Conservation (phyloP, 495 filamentous ascomycete species). For the Aspergillus steynii region DNA sequence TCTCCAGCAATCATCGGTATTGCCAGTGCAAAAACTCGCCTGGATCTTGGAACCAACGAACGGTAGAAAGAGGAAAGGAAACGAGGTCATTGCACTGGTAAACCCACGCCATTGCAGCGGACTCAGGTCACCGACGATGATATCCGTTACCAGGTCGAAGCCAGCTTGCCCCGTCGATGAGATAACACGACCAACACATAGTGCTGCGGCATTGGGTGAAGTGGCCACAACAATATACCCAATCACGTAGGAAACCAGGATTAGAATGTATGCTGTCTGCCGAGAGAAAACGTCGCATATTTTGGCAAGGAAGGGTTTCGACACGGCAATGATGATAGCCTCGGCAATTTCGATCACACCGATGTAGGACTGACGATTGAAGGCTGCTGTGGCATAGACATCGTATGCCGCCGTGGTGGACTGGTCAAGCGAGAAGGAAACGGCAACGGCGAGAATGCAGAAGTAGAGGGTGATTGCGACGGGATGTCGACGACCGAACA, state of each 20-base stretch:
- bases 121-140: conserved; percentile 63
- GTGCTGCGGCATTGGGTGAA: conserved; percentile 36
- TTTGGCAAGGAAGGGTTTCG: conserved; percentile 62
- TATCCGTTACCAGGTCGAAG: conserved; percentile 46
- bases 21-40: too few species aligned
- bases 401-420: conserved; percentile 15
- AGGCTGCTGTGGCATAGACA: conserved; percentile 10
- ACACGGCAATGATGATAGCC: conserved; percentile 56
- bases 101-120: conserved; percentile 56
- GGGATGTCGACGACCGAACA: conserved; percentile 1
- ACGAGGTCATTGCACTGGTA: conserved; percentile 51
- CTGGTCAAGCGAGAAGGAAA: not conserved
- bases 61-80: conserved; percentile 57
- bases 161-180: conserved; percentile 53
- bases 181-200: conserved; percentile 44
- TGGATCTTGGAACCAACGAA: conserved; percentile 10
- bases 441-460: conserved; percentile 3
- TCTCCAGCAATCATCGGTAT: conserved; percentile 44
- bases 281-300: conserved; percentile 61
- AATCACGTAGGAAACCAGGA: conserved; percentile 28
- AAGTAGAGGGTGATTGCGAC: conserved; percentile 2
- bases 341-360: conserved; percentile 15
- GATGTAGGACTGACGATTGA: too few species aligned
- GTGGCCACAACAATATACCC: conserved; percentile 43
- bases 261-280: conserved; percentile 45